A percentile compares a stretch with the other conserved stretches of the same genome.
Evolutionary conservation across 768 basidiomycete genomes (phyloP).

Genomic region (Cyclocybe aegerita): DNA sequence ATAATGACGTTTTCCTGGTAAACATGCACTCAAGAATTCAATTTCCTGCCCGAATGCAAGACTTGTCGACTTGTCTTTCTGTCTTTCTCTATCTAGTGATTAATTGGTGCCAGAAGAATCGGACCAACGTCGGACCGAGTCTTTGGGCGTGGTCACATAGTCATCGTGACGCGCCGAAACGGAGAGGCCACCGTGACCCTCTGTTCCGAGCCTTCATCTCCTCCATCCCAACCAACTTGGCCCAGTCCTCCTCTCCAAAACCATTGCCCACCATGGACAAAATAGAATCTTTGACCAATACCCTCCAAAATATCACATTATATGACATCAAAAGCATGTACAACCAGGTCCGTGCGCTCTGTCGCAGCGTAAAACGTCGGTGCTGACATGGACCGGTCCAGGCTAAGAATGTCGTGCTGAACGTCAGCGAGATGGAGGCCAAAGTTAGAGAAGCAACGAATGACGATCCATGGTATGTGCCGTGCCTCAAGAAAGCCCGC

Average conservation of each 20-base stretch:
- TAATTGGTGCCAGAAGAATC: too few species aligned
- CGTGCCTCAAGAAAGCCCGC: not conserved
- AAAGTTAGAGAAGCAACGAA: constrained; percentile 97
- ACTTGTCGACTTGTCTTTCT: too few species aligned
- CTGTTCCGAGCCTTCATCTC: not conserved
- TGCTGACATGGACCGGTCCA: constrained; percentile 28
- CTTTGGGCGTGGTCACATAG: too few species aligned
- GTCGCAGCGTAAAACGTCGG: constrained; percentile 1
- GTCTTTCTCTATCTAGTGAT: too few species aligned
- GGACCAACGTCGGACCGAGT: too few species aligned
- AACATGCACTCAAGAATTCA: too few species aligned
- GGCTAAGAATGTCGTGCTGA: constrained; percentile 97
- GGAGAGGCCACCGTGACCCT: too few species aligned
- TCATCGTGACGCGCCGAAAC: too few species aligned
- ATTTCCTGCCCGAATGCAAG: too few species aligned
- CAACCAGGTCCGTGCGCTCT: constrained; percentile 63
- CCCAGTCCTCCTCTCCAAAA: constrained; percentile 1
- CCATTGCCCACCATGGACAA: constrained; percentile 60
- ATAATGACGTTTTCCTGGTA: too few species aligned
- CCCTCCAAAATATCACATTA: constrained; percentile 80
- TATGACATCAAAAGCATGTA: constrained; percentile 96
- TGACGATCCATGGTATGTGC: constrained; percentile 94
- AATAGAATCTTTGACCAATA: constrained; percentile 70
- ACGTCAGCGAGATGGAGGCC: constrained; percentile 95
- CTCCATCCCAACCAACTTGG: not conserved